Evolutionary conservation across 164 flowering plant species (phyloP), one percentile per base, ranked within the genome.

Genomic region (Buxus sempervirens): DNA sequence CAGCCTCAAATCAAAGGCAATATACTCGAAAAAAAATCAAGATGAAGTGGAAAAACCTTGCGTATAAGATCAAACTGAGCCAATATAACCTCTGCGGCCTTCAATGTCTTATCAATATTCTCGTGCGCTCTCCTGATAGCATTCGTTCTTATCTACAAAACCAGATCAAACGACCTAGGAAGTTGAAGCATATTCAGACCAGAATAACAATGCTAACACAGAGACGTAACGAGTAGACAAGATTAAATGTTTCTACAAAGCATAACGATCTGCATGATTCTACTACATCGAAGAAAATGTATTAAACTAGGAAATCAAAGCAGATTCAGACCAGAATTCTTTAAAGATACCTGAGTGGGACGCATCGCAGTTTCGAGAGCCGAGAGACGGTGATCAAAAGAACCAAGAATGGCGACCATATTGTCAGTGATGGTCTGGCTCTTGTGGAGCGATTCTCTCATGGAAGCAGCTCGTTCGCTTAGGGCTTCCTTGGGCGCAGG

Each of bases 361-460:
- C 97, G 95, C 98, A 94, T 90, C 67, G 97, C 97, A 67, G 98
- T 84, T 66, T 94, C 97, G 38, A 94, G 90, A n/a, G 93, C 93
- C 57, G 98, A 94, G 76, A 93, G 93, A 32, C 98, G 96, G 79
- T 89, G 90, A 64, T 93, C 98, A 72, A 93, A 93, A 63, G 98
- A 94, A 22, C 98, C 97, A 27, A 94, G 87, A 65, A 90, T 90
- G 41, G 88, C 45, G 67, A 91, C 96, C 89, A 94, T 85, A 74
- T 68, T 87, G 58, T 90, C 91, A 6, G 98, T 94, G 70, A 82
- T 81, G 25, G 88, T 80, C 71, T 94, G 98, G 81, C 98, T 90
- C 84, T 89, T 90, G 54, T 81, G 89, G 49, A 94, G 79, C 36
- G 96, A 83, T 16, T 94, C 98, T 53, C 89, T 74, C 83, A 91